Evolutionary conservation across 2,329 filamentous ascomycete genomes (phyloP).

Genomic region (Claviceps fusiformis): DNA sequence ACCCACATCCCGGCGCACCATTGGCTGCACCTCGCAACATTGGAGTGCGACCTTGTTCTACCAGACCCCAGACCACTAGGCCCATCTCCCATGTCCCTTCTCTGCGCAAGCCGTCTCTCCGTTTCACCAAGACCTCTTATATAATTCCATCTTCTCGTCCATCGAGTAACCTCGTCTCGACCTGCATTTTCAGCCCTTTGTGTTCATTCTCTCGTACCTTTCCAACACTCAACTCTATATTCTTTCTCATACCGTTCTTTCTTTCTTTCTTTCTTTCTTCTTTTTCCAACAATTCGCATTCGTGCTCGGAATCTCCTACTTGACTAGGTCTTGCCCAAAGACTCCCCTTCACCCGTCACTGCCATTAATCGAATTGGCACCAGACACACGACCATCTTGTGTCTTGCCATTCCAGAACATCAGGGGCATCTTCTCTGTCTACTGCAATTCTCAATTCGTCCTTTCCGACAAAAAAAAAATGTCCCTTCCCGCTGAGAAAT

Average conservation of each 20-base stretch:
- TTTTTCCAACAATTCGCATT: not conserved
- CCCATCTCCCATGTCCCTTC: no score
- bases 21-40: no score
- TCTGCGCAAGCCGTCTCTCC: no score
- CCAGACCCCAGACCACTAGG: no score
- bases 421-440: not conserved
- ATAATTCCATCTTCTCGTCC: not conserved
- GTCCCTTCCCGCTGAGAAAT: conserved; percentile 12
- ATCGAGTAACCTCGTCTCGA: not conserved
- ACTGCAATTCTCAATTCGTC: no score
- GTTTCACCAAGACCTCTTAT: not conserved
- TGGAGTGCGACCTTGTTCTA: no score
- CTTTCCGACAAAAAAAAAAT: conserved; percentile 6
- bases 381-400: not conserved
- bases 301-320: not conserved
- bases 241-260: not conserved
- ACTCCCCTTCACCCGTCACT: not conserved
- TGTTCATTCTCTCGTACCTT: no score
- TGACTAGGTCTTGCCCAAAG: not conserved
- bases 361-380: not conserved
- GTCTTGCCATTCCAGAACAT: not conserved
- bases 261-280: not conserved
- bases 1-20: no score
- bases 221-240: no score
- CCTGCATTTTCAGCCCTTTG: not conserved